Percentiles rank a stretch among this genome's conserved stretches.
These are phyloP conservation scores for Ustilago shanxiensis DNA, from an alignment of 1,284 basidiomycete genomes.

Conservation along the genomic window DNA sequence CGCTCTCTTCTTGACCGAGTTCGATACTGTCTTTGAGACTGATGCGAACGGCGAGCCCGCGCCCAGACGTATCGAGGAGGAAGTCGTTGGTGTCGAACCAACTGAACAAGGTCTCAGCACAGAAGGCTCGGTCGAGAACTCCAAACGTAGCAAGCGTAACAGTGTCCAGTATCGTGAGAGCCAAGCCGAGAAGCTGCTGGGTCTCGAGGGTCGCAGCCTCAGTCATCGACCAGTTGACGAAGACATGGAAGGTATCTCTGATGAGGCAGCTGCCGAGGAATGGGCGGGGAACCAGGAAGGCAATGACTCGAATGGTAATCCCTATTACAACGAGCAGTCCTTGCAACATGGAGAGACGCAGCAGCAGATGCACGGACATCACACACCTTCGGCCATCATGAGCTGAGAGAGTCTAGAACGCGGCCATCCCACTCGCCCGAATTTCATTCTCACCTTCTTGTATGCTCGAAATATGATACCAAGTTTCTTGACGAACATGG, in stretches of 20 bases:
- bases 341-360: not conserved
- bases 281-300: constrained; percentile 18
- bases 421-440: too few species aligned
- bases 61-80: constrained; percentile 51
- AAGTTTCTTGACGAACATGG: too few species aligned
- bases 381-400: constrained; percentile 18
- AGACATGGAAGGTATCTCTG: constrained; percentile 40
- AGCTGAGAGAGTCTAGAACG: constrained; percentile 13
- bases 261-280: constrained; percentile 11
- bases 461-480: constrained; percentile 5
- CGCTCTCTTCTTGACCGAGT: constrained; percentile 64
- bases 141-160: constrained; percentile 47
- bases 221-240: constrained; percentile 36
- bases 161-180: constrained; percentile 45
- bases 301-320: constrained; percentile 9
- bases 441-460: not conserved
- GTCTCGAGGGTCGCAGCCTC: constrained; percentile 46
- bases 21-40: constrained; percentile 62
- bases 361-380: constrained; percentile 14
- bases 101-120: constrained; percentile 3
- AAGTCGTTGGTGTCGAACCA: constrained; percentile 11
- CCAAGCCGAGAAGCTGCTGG: constrained; percentile 50
- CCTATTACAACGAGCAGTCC: constrained; percentile 15
- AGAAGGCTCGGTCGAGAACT: constrained; percentile 1
- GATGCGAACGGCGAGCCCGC: constrained; percentile 60